Evolutionary conservation across 208 protist genomes (phyloP).

Genomic region (Vickermania spadyakhi): DNA sequence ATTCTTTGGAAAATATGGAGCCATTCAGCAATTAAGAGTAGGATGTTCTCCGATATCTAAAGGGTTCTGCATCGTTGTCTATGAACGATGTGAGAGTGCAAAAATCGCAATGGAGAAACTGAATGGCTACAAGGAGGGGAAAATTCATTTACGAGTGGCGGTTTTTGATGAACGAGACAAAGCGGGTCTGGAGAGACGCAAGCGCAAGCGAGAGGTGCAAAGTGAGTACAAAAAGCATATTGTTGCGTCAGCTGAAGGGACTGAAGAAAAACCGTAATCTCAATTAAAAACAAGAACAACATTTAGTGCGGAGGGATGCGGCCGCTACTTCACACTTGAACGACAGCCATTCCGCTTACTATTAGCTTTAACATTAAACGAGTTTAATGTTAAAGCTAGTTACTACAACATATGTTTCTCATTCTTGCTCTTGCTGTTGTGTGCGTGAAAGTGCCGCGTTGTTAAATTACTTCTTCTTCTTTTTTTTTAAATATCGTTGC

Average conservation of each 20-base stretch:
- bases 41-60: conserved; percentile 56
- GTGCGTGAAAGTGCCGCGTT: background rate
- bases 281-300: too few species aligned
- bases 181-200: conserved; percentile 61
- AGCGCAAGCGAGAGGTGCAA: conserved; percentile 67
- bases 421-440: background rate
- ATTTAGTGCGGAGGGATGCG: too few species aligned
- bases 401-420: too few species aligned
- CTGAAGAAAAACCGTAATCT: conserved; percentile 11
- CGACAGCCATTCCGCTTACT: too few species aligned
- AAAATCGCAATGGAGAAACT: conserved; percentile 46
- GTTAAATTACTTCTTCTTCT: background rate
- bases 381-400: too few species aligned
- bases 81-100: conserved; percentile 78
- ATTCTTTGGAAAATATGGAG: conserved; percentile 78
- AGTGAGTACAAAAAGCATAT: conserved; percentile 76
- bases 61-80: conserved; percentile 79
- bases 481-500: background rate
- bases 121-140: conserved; percentile 59
- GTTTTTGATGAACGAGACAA: conserved; percentile 82
- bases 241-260: conserved; percentile 14
- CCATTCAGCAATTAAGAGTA: conserved; percentile 70
- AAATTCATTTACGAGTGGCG: conserved; percentile 58
- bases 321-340: too few species aligned
- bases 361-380: too few species aligned